Conservation (phyloP, 805 yeast genomes). For the Metschnikowia amazonensis region DNA sequence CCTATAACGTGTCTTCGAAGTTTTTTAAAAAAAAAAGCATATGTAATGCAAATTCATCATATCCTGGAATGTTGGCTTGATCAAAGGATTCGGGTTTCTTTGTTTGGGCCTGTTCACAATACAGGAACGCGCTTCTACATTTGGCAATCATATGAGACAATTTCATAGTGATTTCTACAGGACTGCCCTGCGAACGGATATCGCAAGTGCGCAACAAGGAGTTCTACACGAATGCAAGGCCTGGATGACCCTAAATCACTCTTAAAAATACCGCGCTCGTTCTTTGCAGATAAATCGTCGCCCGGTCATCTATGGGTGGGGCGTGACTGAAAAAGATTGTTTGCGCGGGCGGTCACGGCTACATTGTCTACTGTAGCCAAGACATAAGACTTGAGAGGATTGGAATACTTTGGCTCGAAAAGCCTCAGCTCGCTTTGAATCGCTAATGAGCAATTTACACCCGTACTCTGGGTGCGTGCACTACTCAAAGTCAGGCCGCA, state of each 20-base stretch:
- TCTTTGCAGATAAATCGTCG: not conserved
- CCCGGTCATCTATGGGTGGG: not conserved
- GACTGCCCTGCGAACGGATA: conserved; percentile 1
- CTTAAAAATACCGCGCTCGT: not conserved
- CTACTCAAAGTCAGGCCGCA: not conserved
- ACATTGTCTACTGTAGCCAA: not conserved
- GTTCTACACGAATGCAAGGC: conserved; percentile 1
- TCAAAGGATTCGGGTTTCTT: not conserved
- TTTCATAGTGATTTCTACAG: not conserved
- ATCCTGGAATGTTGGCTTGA: not conserved
- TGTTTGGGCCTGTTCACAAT: not conserved
- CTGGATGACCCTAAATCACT: not conserved
- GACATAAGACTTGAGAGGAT: not conserved
- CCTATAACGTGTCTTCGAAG: not conserved
- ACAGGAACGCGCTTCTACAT: conserved; percentile 6
- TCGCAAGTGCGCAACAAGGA: conserved; percentile 3
- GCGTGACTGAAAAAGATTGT: not conserved
- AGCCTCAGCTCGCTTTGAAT: not conserved
- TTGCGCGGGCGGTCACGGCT: not conserved
- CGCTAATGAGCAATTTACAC: not conserved
- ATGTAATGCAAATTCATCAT: not conserved
- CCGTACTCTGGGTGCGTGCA: not conserved
- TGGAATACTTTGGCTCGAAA: not conserved
- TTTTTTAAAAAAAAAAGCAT: not conserved
- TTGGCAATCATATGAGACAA: conserved; percentile 6